Base-by-base conservation (phyloP, 441 rosid species). In the Mallotus japonicus region DNA sequence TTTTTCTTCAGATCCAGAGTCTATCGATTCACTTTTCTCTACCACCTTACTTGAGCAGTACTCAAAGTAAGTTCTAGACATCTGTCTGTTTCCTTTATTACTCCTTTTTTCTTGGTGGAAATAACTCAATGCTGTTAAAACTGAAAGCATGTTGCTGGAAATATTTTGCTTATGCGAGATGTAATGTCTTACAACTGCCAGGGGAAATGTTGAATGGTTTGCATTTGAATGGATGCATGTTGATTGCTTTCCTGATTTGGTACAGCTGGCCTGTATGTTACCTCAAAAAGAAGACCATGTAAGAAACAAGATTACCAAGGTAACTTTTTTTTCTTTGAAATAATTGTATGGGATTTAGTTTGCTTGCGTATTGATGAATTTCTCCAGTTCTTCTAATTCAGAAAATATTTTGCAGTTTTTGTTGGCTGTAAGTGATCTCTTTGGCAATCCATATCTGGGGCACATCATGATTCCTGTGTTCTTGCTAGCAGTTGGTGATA, bases 201-300 rank as follows among this genome's bases (percentile, higher is more conserved):
- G 99, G 90, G 95, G 89, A 75, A 83, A 75, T 73, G 83, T 85
- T 20, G 97, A 89, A 73, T 95, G 99, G 99, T 88, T 85, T 64
- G 85, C 83, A 78, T 95, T 95, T 83, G 97, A 91, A 77, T 95
- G 99, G 99, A 83, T 92, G 89, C 93, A 91, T 84, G 85, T 84
- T 13, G 95, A 91, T 81, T 95, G 99, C 93, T 88, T 92, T 81
- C 88, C 96, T 71, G 88, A 79, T 82, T 81, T 95, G 82, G 85
- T 92, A 78, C 92, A 88, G 75, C 82, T 95, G 77, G 85, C 88
- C 72, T 88, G 91, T 86, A 81, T 90, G 90, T 83, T 95, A 76
- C 91, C 97, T 44, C 96, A 77, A 73, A 95, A 95, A 81, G 99
- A 95, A 81, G 99, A 95, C 73, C 86, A 81, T 80, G 81, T 95